Percentiles rank a stretch among this genome's conserved stretches.
Evolutionary conservation across 306 rosid genomes (phyloP).

Genomic region (Gillenia trifoliata): DNA sequence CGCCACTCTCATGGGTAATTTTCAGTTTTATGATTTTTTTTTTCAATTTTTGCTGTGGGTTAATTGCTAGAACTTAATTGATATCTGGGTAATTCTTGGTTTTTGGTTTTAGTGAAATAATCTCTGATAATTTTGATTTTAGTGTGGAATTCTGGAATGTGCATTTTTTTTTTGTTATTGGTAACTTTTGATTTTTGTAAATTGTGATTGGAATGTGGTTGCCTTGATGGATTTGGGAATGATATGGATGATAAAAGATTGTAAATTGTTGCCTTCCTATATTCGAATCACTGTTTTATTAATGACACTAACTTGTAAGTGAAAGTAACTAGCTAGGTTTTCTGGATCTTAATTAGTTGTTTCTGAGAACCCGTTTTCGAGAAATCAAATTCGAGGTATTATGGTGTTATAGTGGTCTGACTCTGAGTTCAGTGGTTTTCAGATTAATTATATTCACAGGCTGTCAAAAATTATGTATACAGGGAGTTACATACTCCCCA

Average conservation of each 20-base stretch:
- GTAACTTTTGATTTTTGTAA: neutral
- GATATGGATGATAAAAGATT: neutral
- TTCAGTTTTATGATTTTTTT: neutral
- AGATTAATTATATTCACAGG: neutral
- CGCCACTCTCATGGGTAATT: slow-evolving; percentile 84
- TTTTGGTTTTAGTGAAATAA: neutral
- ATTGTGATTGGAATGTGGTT: neutral
- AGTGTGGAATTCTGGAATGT: neutral
- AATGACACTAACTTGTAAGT: neutral
- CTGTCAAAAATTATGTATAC: neutral
- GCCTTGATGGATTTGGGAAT: slow-evolving; percentile 12
- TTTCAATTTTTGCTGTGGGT: neutral
- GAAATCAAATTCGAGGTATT: neutral
- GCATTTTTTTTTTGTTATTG: neutral
- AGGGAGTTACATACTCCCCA: neutral
- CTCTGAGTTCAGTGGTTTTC: neutral
- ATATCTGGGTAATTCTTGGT: neutral
- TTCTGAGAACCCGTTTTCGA: neutral
- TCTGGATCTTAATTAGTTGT: slow-evolving; percentile 9
- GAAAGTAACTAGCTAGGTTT: neutral
- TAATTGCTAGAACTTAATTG: neutral
- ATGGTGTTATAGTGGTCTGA: neutral
- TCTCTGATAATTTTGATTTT: neutral
- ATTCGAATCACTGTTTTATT: slow-evolving; percentile 10
- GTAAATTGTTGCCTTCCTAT: neutral